Evolutionary conservation across 2,329 filamentous ascomycete genomes (phyloP).

Genomic region (Venturia asperata): DNA sequence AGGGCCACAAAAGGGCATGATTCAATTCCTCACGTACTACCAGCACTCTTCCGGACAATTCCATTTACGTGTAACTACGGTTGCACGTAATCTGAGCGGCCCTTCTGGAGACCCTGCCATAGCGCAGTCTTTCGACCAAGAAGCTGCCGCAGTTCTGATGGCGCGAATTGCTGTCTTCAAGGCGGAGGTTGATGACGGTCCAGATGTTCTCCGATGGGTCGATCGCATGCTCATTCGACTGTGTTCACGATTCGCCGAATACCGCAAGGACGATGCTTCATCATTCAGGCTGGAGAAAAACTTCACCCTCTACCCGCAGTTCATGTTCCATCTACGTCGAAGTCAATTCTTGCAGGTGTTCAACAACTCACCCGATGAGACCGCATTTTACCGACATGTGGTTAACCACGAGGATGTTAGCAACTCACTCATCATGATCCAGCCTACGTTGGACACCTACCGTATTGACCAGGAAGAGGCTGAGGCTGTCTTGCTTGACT

Average conservation of each 20-base stretch:
- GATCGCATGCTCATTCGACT: slow-evolving; percentile 96
- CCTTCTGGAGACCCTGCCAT: slow-evolving; percentile 91
- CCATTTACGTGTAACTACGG: slow-evolving; percentile 90
- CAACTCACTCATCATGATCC: slow-evolving; percentile 98
- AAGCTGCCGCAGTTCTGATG: slow-evolving; percentile 96
- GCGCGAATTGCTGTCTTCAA: slow-evolving; percentile 99
- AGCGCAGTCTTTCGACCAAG: slow-evolving; percentile 95
- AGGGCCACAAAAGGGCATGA: slow-evolving; percentile 83
- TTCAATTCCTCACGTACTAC: slow-evolving; percentile 98
- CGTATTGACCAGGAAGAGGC: slow-evolving; percentile 93
- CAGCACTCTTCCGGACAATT: slow-evolving; percentile 96
- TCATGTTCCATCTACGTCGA: slow-evolving; percentile 97
- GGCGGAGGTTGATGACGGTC: slow-evolving; percentile 94
- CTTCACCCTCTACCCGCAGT: slow-evolving; percentile 96
- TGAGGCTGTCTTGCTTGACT: slow-evolving; percentile 89
- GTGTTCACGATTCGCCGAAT: slow-evolving; percentile 94
- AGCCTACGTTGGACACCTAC: slow-evolving; percentile 94
- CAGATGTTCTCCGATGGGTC: slow-evolving; percentile 97
- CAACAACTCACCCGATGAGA: slow-evolving; percentile 98
- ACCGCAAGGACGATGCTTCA: slow-evolving; percentile 94
- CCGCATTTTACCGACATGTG: slow-evolving; percentile 96
- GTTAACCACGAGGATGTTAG: slow-evolving; percentile 95
- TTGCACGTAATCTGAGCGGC: slow-evolving; percentile 83
- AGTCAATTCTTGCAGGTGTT: slow-evolving; percentile 98
- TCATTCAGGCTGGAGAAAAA: slow-evolving; percentile 95